Evolutionary conservation across 192 early-diverging fungal species (phyloP).

Genomic region (Dispira parvispora): DNA sequence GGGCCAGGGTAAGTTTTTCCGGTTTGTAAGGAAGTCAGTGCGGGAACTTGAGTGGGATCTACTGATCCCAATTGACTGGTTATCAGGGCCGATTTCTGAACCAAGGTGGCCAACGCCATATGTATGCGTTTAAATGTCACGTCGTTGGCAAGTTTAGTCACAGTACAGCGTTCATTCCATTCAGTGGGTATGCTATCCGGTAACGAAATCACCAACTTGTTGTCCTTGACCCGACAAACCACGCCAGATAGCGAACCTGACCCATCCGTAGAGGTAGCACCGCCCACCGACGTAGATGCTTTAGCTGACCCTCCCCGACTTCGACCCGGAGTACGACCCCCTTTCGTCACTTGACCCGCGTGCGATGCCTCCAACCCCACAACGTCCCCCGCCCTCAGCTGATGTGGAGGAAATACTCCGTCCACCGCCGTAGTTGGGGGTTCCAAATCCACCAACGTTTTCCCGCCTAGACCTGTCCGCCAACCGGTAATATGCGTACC

Average conservation of each 20-base stretch:
- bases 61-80: neutral
- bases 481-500: constrained; percentile 37
- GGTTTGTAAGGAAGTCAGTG: neutral
- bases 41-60: neutral
- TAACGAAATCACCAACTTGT: constrained; percentile 43
- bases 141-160: constrained; percentile 35
- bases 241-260: constrained; percentile 26
- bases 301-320: constrained; percentile 12
- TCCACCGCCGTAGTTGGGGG: constrained; percentile 31
- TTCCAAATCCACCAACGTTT: constrained; percentile 47
- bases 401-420: constrained; percentile 35
- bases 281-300: constrained; percentile 9
- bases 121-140: constrained; percentile 24
- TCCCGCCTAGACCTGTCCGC: constrained; percentile 51
- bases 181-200: constrained; percentile 41
- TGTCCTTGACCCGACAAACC: constrained; percentile 33
- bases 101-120: constrained; percentile 18
- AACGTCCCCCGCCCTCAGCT: constrained; percentile 50
- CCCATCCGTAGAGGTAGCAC: neutral
- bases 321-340: constrained; percentile 21
- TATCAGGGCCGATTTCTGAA: constrained; percentile 16
- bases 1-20: neutral
- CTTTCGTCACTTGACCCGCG: constrained; percentile 15
- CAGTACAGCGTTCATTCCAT: constrained; percentile 38
- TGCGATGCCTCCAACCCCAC: constrained; percentile 43